Conservation (phyloP, 257 asterid genomes). For the Solanum lycopersicoides region DNA sequence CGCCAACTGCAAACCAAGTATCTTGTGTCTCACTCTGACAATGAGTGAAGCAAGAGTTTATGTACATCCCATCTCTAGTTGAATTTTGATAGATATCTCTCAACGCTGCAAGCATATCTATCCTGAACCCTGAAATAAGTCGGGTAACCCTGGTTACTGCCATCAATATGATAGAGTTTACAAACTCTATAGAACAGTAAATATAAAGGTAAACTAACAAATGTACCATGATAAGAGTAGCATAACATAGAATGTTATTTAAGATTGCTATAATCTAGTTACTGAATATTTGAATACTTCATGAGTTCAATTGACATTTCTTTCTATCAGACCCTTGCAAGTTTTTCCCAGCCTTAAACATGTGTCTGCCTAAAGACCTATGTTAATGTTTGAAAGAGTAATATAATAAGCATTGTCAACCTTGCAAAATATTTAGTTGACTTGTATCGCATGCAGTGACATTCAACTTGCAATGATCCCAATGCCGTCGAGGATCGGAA, state of each 20-base stretch:
- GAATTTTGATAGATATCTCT: conserved; percentile 38
- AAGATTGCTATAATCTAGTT: background rate
- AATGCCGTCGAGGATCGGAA: conserved; percentile 82
- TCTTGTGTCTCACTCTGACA: conserved; percentile 90
- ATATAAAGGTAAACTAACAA: background rate
- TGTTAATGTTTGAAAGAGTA: background rate
- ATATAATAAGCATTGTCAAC: conserved; percentile 18
- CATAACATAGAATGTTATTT: background rate
- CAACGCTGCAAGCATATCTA: conserved; percentile 57
- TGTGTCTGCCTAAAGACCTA: background rate
- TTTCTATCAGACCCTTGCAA: background rate
- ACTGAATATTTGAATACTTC: background rate
- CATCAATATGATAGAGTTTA: background rate
- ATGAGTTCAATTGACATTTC: background rate
- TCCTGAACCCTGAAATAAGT: conserved; percentile 55
- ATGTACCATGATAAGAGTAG: background rate
- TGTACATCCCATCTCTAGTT: conserved; percentile 78
- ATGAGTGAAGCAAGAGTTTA: conserved; percentile 91
- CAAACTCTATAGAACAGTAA: background rate
- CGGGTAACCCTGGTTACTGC: background rate
- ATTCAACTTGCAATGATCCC: conserved; percentile 68
- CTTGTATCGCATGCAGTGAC: conserved; percentile 44
- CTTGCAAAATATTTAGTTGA: conserved; percentile 67
- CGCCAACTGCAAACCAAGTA: conserved; percentile 67
- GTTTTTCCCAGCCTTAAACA: background rate